Base-by-base conservation (phyloP, 768 basidiomycete species). In the Tricholoma saponaceum region DNA sequence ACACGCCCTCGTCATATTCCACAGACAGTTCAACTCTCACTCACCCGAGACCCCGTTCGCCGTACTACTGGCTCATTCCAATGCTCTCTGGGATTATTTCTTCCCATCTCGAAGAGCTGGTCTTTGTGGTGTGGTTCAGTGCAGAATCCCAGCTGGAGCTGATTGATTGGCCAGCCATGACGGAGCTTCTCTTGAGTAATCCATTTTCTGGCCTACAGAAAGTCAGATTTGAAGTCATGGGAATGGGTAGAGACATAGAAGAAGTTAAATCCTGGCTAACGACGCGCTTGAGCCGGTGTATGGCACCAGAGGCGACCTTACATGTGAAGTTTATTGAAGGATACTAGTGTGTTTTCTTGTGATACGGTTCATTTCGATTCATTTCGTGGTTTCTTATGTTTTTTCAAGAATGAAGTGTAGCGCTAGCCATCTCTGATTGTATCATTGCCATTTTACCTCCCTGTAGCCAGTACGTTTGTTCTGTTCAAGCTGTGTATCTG, bases 81-180 rank as follows among this genome's bases (percentile, higher is more conserved):
- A 43, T 73, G 26, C 60, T 74, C 32, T 65, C 65, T 4, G 66
- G 64, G 28, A 60, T 69, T 25, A 58, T 41, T 41, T 68, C 70
- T 10, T 43, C 51, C 26, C 51, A 51, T 8, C 28, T 74, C 12
- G 44, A 53, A n/a, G 57, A 61, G 37, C 57, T 72, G 12, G 58
- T 59, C 28, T 66, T 74, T 39, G 55, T 64, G 51, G 59, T 75
- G 8, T 75, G 74, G 73, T 58, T 76, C 44, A 72, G 71, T 26
- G 60, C 64, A 16, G 71, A 74, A 59, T 43, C 46, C 14, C 70
- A 75, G 55, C 65, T 75, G 12, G 67, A 73, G 51, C 39, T 60
- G 39, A 59, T 75, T 37, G 64, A 73, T 50, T 75, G 75, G 74
- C 12, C 44, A 14, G 58, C 52, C n/a, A 52, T 75, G 39, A 64